Conservation (phyloP, 495 filamentous ascomycete species). For the Bombardia bombarda region DNA sequence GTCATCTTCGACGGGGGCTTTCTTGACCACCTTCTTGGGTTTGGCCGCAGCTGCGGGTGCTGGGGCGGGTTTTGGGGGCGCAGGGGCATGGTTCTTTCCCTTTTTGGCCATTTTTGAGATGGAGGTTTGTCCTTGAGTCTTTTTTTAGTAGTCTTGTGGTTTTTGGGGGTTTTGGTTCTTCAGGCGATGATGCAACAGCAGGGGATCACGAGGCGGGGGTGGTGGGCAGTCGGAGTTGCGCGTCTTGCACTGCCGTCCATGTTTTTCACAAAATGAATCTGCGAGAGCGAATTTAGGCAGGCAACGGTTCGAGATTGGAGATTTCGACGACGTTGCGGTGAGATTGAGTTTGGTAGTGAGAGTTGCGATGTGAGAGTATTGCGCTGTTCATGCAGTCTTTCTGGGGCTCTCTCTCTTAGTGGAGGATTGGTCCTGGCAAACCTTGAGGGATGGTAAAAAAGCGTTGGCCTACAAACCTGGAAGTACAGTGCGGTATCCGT, state of each 20-base stretch:
- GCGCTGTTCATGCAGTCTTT: no score
- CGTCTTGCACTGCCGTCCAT: slow-evolving; percentile 6
- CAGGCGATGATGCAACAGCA: background rate
- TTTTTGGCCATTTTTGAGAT: slow-evolving; percentile 37
- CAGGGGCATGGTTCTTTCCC: slow-evolving; percentile 34
- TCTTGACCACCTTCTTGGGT: slow-evolving; percentile 23
- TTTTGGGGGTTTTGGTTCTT: background rate
- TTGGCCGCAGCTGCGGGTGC: slow-evolving; percentile 20
- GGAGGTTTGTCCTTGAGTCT: background rate
- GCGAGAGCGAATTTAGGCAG: no score
- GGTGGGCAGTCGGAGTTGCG: background rate
- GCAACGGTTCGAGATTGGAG: no score
- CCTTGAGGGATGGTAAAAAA: no score
- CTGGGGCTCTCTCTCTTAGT: no score
- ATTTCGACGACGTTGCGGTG: no score
- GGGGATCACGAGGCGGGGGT: background rate
- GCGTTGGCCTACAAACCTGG: no score
- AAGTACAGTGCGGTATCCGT: no score
- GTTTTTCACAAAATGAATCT: no score
- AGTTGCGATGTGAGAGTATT: no score
- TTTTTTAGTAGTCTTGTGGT: background rate
- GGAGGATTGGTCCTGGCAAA: no score
- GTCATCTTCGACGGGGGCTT: slow-evolving; percentile 47
- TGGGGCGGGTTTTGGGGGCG: slow-evolving; percentile 8
- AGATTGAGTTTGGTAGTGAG: no score